Evolutionary conservation across 148 eudicot genomes (phyloP), one percentile per base, ranked within the genome.

Genomic region (Silene uniflora): DNA sequence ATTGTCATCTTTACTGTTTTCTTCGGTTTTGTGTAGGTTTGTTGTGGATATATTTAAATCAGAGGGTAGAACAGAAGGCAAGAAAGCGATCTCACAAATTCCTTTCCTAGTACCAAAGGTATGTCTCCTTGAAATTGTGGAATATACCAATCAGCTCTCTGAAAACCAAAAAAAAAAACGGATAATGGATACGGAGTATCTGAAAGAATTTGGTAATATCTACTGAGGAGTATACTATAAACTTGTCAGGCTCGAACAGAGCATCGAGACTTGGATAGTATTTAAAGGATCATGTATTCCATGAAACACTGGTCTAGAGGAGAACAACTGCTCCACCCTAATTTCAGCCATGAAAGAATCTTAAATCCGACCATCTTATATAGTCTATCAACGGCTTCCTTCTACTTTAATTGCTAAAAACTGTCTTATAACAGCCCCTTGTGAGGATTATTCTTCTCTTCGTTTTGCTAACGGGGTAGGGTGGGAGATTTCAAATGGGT

Each of bases 71-170:
- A 63, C 77, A 65, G 86, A 84, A 73, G 76, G 59, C 54, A 68
- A 72, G 47, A 29, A 73, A 12, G 70, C 27, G 59, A 73, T 88
- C 66, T 59, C 70, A 2, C 77, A 72, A 76, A 88, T 90, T 76
- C 94, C 90, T 66, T 76, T 90, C 67, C 67, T 82, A 85, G 72
- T 88, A 74, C 94, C 94, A 35, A 86, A 90, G 91, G 94, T 88
- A 62, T 52, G n/a, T 54, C 7, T 19, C 42, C 12, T 63, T 63
- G 39, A 29, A 64, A 7, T 18, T 27, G 42, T 64, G 68, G 44
- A 39, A 64, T 16, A 29, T 64, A 46, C 44, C 17, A 27, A 16
- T n/a, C 42, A 27, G 32, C 44, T 39, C 44, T 39, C 44, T 39
- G 10, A 39, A 39, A 39, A 39, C 44, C 44, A 39, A 39, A 7